Evolutionary conservation across 768 basidiomycete genomes (phyloP).

Genomic region (Pulveroboletus ravenelii): DNA sequence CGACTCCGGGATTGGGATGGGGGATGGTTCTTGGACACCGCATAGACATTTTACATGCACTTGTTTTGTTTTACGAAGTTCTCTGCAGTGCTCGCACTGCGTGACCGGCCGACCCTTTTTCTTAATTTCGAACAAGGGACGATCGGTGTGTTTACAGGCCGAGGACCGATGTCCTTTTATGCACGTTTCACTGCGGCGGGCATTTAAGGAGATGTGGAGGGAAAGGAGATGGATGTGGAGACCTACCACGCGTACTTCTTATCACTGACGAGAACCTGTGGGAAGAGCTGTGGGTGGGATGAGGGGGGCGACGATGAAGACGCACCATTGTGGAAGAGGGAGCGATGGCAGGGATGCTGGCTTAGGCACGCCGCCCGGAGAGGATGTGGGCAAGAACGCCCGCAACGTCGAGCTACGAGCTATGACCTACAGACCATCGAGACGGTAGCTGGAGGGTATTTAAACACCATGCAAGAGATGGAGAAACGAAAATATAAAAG

Average conservation of each 20-base stretch:
- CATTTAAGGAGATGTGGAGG: constrained; percentile 4
- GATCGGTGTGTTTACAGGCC: constrained; percentile 81
- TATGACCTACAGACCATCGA: constrained; percentile 34
- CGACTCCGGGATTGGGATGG: constrained; percentile 20
- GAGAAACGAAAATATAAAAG: constrained; percentile 2
- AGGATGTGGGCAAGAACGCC: constrained; percentile 39
- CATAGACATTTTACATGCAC: constrained; percentile 43
- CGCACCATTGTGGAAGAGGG: constrained; percentile 40
- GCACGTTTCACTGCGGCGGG: constrained; percentile 68
- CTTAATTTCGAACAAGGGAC: constrained; percentile 79
- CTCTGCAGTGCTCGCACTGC: constrained; percentile 49
- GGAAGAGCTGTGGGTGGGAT: neutral
- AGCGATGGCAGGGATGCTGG: neutral
- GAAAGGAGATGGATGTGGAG: constrained; percentile 2
- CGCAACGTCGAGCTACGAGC: constrained; percentile 55
- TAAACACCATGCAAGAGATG: constrained; percentile 41
- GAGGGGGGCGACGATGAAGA: constrained; percentile 5
- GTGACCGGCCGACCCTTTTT: constrained; percentile 58
- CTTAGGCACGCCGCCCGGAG: constrained; percentile 29
- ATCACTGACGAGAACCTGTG: constrained; percentile 64
- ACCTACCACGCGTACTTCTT: constrained; percentile 82
- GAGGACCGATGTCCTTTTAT: constrained; percentile 94
- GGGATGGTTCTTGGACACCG: constrained; percentile 34
- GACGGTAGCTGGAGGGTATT: constrained; percentile 32
- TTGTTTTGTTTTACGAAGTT: constrained; percentile 43